These are phyloP conservation scores for Serendipita vermifera DNA, from an alignment of 768 basidiomycete species.

Conservation along the genomic window DNA sequence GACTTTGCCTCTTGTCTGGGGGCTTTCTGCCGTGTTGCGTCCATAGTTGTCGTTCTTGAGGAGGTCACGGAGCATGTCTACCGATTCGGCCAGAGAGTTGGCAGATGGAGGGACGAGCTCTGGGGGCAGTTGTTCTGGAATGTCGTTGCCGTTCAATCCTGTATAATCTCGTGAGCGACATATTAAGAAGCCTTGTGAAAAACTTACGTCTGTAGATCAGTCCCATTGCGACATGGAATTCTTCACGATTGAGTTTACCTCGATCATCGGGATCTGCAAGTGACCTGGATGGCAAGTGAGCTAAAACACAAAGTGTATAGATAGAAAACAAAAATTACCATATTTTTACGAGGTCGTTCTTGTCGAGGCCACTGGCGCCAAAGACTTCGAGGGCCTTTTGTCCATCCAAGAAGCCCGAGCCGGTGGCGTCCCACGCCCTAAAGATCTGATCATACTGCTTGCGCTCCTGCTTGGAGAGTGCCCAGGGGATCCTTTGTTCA, in stretches of 20 bases:
- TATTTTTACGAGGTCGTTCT: constrained; percentile 83
- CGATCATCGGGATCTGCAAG: constrained; percentile 88
- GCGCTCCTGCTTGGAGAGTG: constrained; percentile 77
- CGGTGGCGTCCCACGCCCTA: constrained; percentile 81
- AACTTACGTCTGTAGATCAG: constrained; percentile 87
- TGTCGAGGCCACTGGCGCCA: constrained; percentile 77
- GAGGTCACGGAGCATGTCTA: constrained; percentile 77
- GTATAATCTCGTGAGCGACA: neutral
- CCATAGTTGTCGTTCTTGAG: constrained; percentile 64
- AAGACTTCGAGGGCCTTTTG: constrained; percentile 82
- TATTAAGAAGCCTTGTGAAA: neutral
- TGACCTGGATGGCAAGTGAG: constrained; percentile 40
- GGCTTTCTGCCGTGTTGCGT: constrained; percentile 42
- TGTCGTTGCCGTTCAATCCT: constrained; percentile 86
- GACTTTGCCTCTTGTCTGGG: constrained; percentile 38
- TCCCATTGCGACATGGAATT: constrained; percentile 98
- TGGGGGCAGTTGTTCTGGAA: constrained; percentile 73
- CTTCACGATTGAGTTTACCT: constrained; percentile 87
- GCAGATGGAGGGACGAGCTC: constrained; percentile 90
- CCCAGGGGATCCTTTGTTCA: constrained; percentile 70
- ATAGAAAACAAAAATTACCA: constrained; percentile 45
- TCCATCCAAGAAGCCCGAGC: constrained; percentile 76
- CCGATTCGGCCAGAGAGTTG: constrained; percentile 76
- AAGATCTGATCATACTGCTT: constrained; percentile 96
- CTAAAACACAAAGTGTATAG: constrained; percentile 5